Base-by-base conservation (phyloP, 2,329 filamentous ascomycete genomes). In the Talaromyces pinophilus region DNA sequence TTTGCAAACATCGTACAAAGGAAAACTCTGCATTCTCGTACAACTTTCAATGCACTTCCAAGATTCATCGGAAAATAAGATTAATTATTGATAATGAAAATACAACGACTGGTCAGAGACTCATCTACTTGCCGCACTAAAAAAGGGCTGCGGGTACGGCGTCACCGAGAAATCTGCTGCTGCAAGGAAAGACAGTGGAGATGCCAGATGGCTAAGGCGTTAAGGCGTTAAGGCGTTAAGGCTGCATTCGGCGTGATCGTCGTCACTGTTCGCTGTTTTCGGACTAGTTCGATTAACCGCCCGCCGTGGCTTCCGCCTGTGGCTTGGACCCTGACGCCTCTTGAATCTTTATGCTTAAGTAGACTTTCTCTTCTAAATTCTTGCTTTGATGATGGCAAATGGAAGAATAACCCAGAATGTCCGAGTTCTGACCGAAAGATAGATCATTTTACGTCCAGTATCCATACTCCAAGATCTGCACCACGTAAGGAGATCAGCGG, bases 161-260 rank as follows among this genome's bases (percentile, higher is more conserved):
- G 59, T 46, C 38, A 28, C 59, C 38, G 59, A 61, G 28, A 61
- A 61, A 48, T 2, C 13, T 25, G 50, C 28, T 54, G 50, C 50
- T 54, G 50, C 5, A 54, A 54, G 50, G 25, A 57, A 57, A 54
- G 22, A 57, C 54, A 57, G 54, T 57, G 54, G 54, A 17, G 52
- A 25, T 61, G 38, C 40, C 59, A 61, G 44, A 28, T 52, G 61
- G 44, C 6, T 33, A 28, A 38, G 19, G 60, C 13, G 15, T 2
- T 30, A 25, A 35, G n/a, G 60, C 22, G 25, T 54, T 35, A 25
- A 35, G n/a, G 60, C 5, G 25, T 54, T 22, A 38, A 28, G 30
- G 44, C 60, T 52, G 60, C 48, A 52, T 63, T 38, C 48, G 28
- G 60, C 60, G 28, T 25, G 17, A 30, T 52, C 48, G 22, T 52